Conservation (phyloP, 495 filamentous ascomycete genomes). For the Cairneyella variabilis region DNA sequence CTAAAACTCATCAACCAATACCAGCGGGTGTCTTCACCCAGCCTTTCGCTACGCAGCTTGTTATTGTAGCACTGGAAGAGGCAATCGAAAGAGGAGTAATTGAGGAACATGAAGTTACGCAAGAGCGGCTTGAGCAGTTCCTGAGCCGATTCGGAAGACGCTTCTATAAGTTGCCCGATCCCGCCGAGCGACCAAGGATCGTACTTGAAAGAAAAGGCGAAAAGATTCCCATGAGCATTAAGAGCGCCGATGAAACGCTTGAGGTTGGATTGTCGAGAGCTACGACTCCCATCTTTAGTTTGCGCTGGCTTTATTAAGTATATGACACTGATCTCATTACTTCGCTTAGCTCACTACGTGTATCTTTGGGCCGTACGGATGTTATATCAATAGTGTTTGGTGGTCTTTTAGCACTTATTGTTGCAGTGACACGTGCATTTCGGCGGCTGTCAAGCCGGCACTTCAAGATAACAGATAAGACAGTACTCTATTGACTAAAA, state of each 20-base stretch:
- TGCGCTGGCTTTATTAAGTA: no score
- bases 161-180: slow-evolving; percentile 54
- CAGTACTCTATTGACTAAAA: no score
- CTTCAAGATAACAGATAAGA: no score
- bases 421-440: no score
- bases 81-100: slow-evolving; percentile 63
- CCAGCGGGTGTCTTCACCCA: slow-evolving; percentile 90
- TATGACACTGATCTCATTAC: no score
- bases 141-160: slow-evolving; percentile 65
- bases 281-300: neutral
- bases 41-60: slow-evolving; percentile 70
- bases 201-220: slow-evolving; percentile 6
- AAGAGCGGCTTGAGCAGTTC: slow-evolving; percentile 68
- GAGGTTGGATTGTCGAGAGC: slow-evolving; percentile 15
- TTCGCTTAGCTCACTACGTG: no score
- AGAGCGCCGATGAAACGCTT: neutral
- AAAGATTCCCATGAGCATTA: slow-evolving; percentile 4
- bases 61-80: slow-evolving; percentile 69
- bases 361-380: no score
- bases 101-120: slow-evolving; percentile 61
- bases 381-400: no score
- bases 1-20: slow-evolving; percentile 61
- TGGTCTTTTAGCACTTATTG: no score
- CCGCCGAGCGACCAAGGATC: neutral
- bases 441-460: no score